phyloP scores from a whole-genome alignment of 768 basidiomycete genomes.

The Trametes meyenii region DNA sequence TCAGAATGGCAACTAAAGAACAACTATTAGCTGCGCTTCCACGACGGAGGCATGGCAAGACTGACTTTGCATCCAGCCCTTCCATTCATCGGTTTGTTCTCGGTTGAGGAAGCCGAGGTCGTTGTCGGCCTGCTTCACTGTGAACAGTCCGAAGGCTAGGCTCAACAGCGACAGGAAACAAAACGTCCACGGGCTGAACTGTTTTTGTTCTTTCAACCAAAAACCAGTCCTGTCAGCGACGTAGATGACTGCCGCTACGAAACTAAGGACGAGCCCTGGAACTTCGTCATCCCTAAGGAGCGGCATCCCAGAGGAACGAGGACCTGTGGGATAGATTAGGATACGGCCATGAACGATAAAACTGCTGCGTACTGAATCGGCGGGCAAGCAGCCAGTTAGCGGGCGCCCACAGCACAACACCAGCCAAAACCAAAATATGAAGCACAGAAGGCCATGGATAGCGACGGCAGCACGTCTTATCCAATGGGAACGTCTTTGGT shows the following conservation, averaged over 20 bases:
- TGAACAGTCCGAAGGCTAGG: slow-evolving; percentile 61
- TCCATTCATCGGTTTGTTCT: slow-evolving; percentile 97
- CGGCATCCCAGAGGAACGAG: slow-evolving; percentile 19
- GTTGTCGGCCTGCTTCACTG: slow-evolving; percentile 71
- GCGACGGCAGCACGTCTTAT: slow-evolving; percentile 74
- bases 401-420: slow-evolving; percentile 56
- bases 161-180: slow-evolving; percentile 54
- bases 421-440: slow-evolving; percentile 55
- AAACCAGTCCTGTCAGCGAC: slow-evolving; percentile 83
- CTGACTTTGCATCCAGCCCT: slow-evolving; percentile 97
- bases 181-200: slow-evolving; percentile 73
- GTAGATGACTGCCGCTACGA: slow-evolving; percentile 69
- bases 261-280: slow-evolving; percentile 64
- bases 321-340: slow-evolving; percentile 15
- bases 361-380: slow-evolving; percentile 25
- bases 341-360: not conserved
- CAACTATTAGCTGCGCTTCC: slow-evolving; percentile 12
- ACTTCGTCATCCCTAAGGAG: slow-evolving; percentile 42
- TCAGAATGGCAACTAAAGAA: slow-evolving; percentile 75
- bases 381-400: slow-evolving; percentile 42
- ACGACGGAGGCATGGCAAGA: slow-evolving; percentile 2
- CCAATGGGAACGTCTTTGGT: slow-evolving; percentile 56
- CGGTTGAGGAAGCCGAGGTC: slow-evolving; percentile 89
- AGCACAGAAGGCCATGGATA: slow-evolving; percentile 69
- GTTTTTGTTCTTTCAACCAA: slow-evolving; percentile 91